phyloP scores from a whole-genome alignment of 805 yeast species.

The Yarrowia alimentaria region DNA sequence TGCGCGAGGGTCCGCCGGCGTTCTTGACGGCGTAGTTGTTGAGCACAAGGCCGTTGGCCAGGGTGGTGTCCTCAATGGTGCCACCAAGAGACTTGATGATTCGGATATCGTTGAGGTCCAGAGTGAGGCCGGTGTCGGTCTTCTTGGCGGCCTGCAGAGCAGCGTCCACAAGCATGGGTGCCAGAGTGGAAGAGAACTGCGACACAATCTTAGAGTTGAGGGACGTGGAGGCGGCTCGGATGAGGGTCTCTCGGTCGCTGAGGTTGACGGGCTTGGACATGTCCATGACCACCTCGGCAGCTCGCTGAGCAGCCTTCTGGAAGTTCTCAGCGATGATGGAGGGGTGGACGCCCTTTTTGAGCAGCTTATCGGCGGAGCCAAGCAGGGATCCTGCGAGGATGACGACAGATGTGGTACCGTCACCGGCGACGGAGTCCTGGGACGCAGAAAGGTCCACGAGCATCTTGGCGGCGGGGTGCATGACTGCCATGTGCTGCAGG shows the following conservation, averaged over 20 bases:
- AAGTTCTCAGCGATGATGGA: slow-evolving; percentile 90
- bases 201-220: slow-evolving; percentile 93
- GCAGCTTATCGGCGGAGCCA: slow-evolving; percentile 90
- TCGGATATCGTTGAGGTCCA: slow-evolving; percentile 81
- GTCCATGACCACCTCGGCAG: slow-evolving; percentile 75
- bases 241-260: slow-evolving; percentile 73
- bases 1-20: slow-evolving; percentile 93
- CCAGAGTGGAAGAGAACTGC: slow-evolving; percentile 79
- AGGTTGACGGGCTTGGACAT: slow-evolving; percentile 84
- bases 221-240: slow-evolving; percentile 93
- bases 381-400: slow-evolving; percentile 90
- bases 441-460: slow-evolving; percentile 96
- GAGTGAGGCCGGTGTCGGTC: slow-evolving; percentile 56
- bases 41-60: slow-evolving; percentile 83
- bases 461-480: slow-evolving; percentile 99
- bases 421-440: slow-evolving; percentile 99
- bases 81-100: slow-evolving; percentile 94
- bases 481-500: slow-evolving; percentile 93
- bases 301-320: slow-evolving; percentile 80
- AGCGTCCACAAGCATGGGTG: slow-evolving; percentile 93
- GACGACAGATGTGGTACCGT: slow-evolving; percentile 97
- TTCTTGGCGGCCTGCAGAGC: slow-evolving; percentile 74
- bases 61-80: slow-evolving; percentile 93
- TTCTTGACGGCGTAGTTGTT: slow-evolving; percentile 84
- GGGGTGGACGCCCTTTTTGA: slow-evolving; percentile 90